Base-by-base conservation (phyloP, 1,284 basidiomycete species). In the Puccinia triticina region DNA sequence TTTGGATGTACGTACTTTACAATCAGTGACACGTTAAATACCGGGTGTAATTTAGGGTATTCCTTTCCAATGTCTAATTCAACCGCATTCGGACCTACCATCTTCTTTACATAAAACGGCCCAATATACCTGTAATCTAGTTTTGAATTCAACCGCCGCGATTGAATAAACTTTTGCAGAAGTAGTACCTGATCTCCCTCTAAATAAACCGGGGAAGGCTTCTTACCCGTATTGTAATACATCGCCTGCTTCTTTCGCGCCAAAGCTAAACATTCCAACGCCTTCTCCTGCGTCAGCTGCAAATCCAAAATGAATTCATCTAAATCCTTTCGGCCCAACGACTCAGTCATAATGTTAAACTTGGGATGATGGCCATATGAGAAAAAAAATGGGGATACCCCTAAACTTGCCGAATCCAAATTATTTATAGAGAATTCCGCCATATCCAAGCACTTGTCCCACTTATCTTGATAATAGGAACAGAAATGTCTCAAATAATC, bases 21-120 rank as follows among this genome's bases (percentile, higher is more conserved):
- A 5, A 74, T 12, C 12, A 74, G 29, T 26, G 46, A 23, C 18
- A 74, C 72, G 55, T 74, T 74, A 50, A 55, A 74, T 10, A 74
- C 48, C 4, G 48, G 72, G 43, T 74, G 72, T 23, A 74, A 37
- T 53, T 57, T 50, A 23, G 72, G 53, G 18, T 53, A 74, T 2
- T 74, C 26, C 18, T 12, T 4, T 5, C 1, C 18, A 29, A 74
- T 29, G 4, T 57, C 46, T 48, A 74, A 55, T 4, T 26, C 1
- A 21, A 74, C 72, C 10, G 72, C 72, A 55, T 74, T 48, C 21
- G 4, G 18, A 1, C 48, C 72, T 32, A 74, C 48, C 72, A 74
- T 74, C 26, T 74, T 32, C 8, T 23, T 57, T 23, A 74, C 32
- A n/a, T 32, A 34, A 29, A 74, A 74, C 32, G 72, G 72, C 2